phyloP scores from a whole-genome alignment of 2,329 filamentous ascomycete species.

The Arthrobotrys sinensis region DNA sequence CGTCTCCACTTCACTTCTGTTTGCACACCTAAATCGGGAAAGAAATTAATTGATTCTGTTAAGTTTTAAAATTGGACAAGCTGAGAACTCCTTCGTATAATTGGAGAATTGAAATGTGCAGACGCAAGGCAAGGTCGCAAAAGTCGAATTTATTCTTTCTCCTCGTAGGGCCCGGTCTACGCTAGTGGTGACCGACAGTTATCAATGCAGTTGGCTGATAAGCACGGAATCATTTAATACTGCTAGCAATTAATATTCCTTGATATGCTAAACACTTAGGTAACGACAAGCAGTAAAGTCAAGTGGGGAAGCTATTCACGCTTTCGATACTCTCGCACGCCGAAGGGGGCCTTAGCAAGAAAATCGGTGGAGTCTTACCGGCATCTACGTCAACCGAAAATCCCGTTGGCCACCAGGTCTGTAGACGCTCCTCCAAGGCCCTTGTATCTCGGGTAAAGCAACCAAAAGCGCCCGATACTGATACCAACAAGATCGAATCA shows the following conservation, averaged over 20 bases:
- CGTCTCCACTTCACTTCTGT: conserved; percentile 34
- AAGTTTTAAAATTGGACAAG: conserved; percentile 3
- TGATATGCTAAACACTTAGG: conserved; percentile 47
- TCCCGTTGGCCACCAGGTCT: conserved; percentile 36
- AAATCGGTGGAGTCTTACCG: conserved; percentile 27
- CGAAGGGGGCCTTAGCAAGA: background rate
- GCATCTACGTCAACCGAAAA: conserved; percentile 55
- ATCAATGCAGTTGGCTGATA: conserved; percentile 45
- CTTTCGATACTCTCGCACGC: conserved; percentile 13
- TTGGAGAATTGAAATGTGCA: conserved; percentile 4
- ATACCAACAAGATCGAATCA: conserved; percentile 40
- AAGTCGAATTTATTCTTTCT: conserved; percentile 15
- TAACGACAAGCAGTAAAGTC: conserved; percentile 23
- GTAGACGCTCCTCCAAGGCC: conserved; percentile 12
- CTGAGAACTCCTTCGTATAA: conserved; percentile 11
- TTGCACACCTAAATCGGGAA: conserved; percentile 27
- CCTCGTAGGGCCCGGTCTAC: conserved; percentile 12
- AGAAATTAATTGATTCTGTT: conserved; percentile 20
- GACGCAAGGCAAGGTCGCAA: conserved; percentile 6
- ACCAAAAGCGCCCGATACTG: conserved; percentile 38
- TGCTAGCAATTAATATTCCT: conserved; percentile 25
- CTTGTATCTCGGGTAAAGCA: conserved; percentile 52
- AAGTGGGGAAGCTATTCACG: conserved; percentile 25
- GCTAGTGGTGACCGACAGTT: conserved; percentile 12
- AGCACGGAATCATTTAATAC: conserved; percentile 29